phyloP scores from a whole-genome alignment of 73 alveolate genomes.

The Tetrahymena borealis region DNA sequence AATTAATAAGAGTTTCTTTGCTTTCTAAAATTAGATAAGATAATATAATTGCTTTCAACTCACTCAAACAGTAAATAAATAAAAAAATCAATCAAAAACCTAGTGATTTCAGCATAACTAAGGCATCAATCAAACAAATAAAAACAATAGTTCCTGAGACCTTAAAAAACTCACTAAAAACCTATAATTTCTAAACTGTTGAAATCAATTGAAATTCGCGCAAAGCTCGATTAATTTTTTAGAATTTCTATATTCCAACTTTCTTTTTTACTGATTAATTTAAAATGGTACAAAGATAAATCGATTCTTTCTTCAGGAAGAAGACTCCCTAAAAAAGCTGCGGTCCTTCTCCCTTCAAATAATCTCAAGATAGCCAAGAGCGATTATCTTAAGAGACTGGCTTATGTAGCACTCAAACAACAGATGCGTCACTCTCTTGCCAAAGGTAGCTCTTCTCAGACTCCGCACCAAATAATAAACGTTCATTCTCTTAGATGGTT shows the following conservation, averaged over 20 bases:
- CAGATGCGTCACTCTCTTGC: background rate
- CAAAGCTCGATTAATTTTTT: no score
- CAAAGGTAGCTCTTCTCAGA: background rate
- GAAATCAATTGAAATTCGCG: no score
- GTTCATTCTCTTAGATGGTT: background rate
- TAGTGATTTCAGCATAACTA: no score
- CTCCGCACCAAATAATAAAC: background rate
- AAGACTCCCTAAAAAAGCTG: background rate
- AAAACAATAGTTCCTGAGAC: no score
- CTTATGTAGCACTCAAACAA: background rate
- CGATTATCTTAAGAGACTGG: background rate
- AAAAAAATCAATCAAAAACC: no score
- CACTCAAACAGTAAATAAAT: no score
- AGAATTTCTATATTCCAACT: no score
- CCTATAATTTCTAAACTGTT: no score
- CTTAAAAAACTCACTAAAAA: no score
- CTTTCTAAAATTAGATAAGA: background rate
- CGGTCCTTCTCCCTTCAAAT: background rate
- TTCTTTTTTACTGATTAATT: no score
- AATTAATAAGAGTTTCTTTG: background rate
- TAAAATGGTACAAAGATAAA: background rate
- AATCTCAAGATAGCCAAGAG: background rate
- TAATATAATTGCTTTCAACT: background rate
- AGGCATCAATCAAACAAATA: no score
- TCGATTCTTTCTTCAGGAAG: background rate